Evolutionary conservation across 345 rosid species (phyloP).

Genomic region (Eucalyptus dawsonii): DNA sequence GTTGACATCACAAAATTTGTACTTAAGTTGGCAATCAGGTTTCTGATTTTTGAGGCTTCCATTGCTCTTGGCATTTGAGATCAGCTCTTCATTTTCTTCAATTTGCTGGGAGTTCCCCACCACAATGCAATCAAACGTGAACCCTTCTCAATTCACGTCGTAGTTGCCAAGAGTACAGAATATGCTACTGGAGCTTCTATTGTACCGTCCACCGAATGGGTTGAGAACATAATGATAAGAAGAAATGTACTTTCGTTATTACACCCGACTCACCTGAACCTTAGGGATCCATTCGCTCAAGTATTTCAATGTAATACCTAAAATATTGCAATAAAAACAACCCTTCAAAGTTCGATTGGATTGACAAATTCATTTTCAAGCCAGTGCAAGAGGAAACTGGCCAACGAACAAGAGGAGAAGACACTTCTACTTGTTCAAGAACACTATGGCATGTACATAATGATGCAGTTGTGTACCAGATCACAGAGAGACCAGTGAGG

Average conservation of each 20-base stretch:
- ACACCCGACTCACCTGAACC: no score
- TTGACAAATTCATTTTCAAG: neutral
- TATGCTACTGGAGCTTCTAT: neutral
- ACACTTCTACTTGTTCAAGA: neutral
- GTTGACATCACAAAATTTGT: neutral
- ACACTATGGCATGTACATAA: neutral
- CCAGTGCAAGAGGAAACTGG: neutral
- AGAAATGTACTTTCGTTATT: no score
- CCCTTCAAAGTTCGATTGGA: neutral
- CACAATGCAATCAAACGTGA: neutral
- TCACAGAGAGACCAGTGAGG: neutral
- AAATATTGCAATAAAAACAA: neutral
- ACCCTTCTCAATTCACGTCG: neutral
- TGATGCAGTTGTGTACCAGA: neutral
- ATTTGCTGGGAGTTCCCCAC: neutral
- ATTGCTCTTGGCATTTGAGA: neutral
- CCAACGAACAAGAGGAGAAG: neutral
- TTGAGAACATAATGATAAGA: neutral
- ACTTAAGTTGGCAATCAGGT: no score
- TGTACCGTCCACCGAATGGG: neutral
- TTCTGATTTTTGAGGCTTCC: neutral
- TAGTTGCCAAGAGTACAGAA: neutral
- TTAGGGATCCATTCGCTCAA: neutral
- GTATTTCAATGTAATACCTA: neutral
- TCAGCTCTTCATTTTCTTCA: neutral